Conservation (phyloP, 371 early-diverging fungal genomes). For the Cladochytrium tenue region DNA sequence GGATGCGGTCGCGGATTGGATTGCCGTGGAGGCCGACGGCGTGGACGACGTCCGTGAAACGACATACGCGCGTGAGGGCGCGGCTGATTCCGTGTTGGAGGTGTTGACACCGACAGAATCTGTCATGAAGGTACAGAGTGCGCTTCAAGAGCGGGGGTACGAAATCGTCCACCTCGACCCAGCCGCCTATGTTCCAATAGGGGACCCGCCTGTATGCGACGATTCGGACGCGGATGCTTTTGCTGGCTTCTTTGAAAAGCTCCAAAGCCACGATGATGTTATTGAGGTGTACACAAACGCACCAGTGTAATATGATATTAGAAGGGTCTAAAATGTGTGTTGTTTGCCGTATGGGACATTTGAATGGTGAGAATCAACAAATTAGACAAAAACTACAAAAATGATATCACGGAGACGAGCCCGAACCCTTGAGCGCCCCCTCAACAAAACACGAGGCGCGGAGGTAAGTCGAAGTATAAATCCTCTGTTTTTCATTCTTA, state of each 20-base stretch:
- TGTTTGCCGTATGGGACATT: too few relatives aligned
- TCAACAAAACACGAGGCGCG: too few relatives aligned
- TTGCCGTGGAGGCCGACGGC: slow-evolving; percentile 26
- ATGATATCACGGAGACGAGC: too few relatives aligned
- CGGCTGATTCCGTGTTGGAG: slow-evolving; percentile 19
- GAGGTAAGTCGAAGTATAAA: too few relatives aligned
- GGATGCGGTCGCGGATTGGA: not conserved
- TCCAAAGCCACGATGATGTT: slow-evolving; percentile 39
- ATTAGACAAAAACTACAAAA: too few relatives aligned
- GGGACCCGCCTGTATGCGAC: slow-evolving; percentile 16
- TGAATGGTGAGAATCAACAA: too few relatives aligned
- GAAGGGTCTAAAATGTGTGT: too few relatives aligned
- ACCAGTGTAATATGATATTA: not conserved
- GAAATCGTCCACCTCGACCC: slow-evolving; percentile 32
- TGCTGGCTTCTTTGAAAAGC: slow-evolving; percentile 20
- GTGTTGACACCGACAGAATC: slow-evolving; percentile 20
- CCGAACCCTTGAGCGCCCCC: too few relatives aligned
- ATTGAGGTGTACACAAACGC: slow-evolving; percentile 37
- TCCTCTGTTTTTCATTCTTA: too few relatives aligned
- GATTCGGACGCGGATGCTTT: slow-evolving; percentile 19
- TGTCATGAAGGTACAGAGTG: slow-evolving; percentile 16
- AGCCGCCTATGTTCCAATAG: slow-evolving; percentile 21
- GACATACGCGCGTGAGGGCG: slow-evolving; percentile 13
- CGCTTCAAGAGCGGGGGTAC: slow-evolving; percentile 18
- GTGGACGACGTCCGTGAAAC: slow-evolving; percentile 31